Evolutionary conservation across 1,139 yeast genomes (phyloP).

Genomic region (Debaryomyces psychrophilus): DNA sequence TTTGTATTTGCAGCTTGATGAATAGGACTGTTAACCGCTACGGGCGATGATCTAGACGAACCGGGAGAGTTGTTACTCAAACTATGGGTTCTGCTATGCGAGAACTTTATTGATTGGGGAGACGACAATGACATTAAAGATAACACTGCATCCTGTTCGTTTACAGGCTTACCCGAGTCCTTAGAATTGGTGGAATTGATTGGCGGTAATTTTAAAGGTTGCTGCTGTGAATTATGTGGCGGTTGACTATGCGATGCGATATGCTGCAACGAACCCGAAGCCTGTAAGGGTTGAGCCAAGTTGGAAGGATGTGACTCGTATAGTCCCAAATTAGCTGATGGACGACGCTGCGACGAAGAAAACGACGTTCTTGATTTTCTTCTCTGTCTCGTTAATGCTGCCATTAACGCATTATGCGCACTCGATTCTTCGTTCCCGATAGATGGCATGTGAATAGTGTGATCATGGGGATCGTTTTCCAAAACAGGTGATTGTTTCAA

Average conservation of each 20-base stretch:
- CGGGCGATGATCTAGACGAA: slow-evolving; percentile 28
- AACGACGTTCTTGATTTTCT: slow-evolving; percentile 26
- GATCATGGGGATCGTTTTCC: slow-evolving; percentile 10
- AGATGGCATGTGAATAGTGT: slow-evolving; percentile 15
- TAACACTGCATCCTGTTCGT: slow-evolving; percentile 49
- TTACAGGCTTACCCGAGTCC: slow-evolving; percentile 16
- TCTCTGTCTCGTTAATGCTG: slow-evolving; percentile 40
- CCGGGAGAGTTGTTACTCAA: slow-evolving; percentile 26
- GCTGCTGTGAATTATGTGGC: slow-evolving; percentile 1
- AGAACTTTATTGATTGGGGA: slow-evolving; percentile 40
- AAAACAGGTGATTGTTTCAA: slow-evolving; percentile 30
- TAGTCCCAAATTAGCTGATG: background rate
- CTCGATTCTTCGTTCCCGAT: slow-evolving; percentile 45
- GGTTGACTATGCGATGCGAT: slow-evolving; percentile 2
- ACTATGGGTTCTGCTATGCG: slow-evolving; percentile 39
- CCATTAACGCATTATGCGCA: slow-evolving; percentile 49
- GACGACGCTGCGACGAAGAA: slow-evolving; percentile 11
- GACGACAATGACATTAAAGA: slow-evolving; percentile 51
- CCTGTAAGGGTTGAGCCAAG: background rate
- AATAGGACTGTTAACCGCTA: slow-evolving; percentile 25
- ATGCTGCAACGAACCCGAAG: slow-evolving; percentile 12
- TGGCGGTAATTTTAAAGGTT: slow-evolving; percentile 33
- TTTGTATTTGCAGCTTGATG: slow-evolving; percentile 19
- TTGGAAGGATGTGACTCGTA: background rate
- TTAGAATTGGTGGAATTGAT: slow-evolving; percentile 29